phyloP scores from a whole-genome alignment of 768 basidiomycete genomes.

The Gloeopeniophorella convolvens region DNA sequence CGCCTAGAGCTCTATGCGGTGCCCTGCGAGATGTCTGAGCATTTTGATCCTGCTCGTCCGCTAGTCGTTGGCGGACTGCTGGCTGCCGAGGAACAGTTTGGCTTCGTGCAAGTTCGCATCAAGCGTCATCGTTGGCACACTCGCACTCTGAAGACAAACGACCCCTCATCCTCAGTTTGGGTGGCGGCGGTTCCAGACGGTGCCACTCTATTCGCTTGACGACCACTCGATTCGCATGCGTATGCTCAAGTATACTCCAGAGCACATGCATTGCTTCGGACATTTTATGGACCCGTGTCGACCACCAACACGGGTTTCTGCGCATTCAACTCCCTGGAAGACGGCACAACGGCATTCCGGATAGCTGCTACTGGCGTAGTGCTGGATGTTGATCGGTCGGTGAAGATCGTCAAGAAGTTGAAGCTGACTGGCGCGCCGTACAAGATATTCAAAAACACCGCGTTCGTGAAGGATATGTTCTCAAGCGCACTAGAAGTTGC shows the following conservation, averaged over 20 bases:
- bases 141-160: conserved; percentile 91
- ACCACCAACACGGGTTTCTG: conserved; percentile 96
- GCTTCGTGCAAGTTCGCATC: conserved; percentile 90
- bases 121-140: conserved; percentile 95
- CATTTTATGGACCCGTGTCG: conserved; percentile 91
- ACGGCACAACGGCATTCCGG: conserved; percentile 70
- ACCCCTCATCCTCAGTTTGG: conserved; percentile 96
- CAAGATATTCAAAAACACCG: conserved; percentile 99
- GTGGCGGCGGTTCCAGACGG: conserved; percentile 96
- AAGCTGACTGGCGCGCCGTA: conserved; percentile 93
- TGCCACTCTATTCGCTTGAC: conserved; percentile 94
- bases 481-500: conserved; percentile 87
- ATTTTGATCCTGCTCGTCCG: conserved; percentile 90
- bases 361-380: conserved; percentile 93
- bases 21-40: conserved; percentile 85
- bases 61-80: conserved; percentile 90
- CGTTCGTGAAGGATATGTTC: conserved; percentile 98
- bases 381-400: conserved; percentile 84
- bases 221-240: conserved; percentile 98
- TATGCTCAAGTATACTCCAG: conserved; percentile 99
- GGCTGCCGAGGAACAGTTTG: conserved; percentile 85
- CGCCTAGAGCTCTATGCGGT: conserved; percentile 82
- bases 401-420: conserved; percentile 96
- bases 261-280: conserved; percentile 99
- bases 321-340: conserved; percentile 81